Evolutionary conservation across 495 filamentous ascomycete species (phyloP).

Genomic region (Annulohypoxylon stygium): DNA sequence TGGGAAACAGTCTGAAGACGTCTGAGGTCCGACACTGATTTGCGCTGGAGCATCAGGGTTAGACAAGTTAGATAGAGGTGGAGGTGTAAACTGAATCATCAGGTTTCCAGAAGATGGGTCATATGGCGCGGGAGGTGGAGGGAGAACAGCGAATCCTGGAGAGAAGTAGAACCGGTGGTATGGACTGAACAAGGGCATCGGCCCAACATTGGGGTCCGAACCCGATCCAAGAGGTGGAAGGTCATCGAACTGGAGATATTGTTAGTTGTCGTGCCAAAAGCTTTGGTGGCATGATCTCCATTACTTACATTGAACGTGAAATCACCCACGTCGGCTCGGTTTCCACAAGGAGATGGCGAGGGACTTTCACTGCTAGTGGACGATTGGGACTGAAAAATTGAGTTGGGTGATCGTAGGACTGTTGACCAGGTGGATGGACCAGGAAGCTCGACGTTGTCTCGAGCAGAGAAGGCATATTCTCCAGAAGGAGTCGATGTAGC

Average conservation of each 20-base stretch:
- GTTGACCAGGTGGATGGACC: constrained; percentile 47
- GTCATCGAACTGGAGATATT: constrained; percentile 56
- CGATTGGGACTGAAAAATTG: neutral
- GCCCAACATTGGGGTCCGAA: constrained; percentile 35
- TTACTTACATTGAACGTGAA: constrained; percentile 50
- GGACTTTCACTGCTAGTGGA: constrained; percentile 21
- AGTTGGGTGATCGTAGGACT: constrained; percentile 38
- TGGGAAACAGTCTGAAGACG: constrained; percentile 54
- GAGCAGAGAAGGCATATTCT: constrained; percentile 47
- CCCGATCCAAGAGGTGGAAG: constrained; percentile 48
- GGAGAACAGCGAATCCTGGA: constrained; percentile 53
- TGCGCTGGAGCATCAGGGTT: constrained; percentile 43
- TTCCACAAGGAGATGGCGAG: constrained; percentile 48
- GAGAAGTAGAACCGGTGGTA: constrained; percentile 61
- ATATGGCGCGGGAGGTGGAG: constrained; percentile 46
- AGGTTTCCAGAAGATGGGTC: constrained; percentile 56
- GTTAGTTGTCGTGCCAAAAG: constrained; percentile 18
- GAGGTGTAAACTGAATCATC: constrained; percentile 55
- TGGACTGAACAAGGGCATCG: constrained; percentile 54
- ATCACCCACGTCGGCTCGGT: constrained; percentile 47
- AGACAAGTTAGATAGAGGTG: constrained; percentile 44
- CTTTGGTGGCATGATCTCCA: neutral
- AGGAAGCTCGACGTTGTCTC: constrained; percentile 34
- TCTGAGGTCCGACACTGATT: constrained; percentile 54
- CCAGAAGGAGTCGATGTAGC: constrained; percentile 24